Percentiles rank a stretch among this genome's conserved stretches.
Evolutionary conservation across 148 eudicot genomes (phyloP).

Genomic region (Suaeda aralocaspica): DNA sequence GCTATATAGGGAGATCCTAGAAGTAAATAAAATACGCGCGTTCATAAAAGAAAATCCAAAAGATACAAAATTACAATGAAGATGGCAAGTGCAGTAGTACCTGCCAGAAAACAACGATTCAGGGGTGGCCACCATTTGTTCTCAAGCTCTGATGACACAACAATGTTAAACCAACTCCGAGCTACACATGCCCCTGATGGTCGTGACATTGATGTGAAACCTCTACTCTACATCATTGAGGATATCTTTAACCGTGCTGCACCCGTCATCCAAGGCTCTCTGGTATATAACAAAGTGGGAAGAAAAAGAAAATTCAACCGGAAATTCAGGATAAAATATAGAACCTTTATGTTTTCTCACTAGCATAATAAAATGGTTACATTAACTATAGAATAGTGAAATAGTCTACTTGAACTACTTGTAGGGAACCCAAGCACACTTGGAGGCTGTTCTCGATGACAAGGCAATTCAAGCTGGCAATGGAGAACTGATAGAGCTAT

Average conservation of each 20-base stretch:
- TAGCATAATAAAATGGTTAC: too few species aligned
- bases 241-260: constrained; percentile 50
- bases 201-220: constrained; percentile 51
- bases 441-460: constrained; percentile 45
- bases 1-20: neutral
- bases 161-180: constrained; percentile 57
- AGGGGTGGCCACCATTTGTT: constrained; percentile 47
- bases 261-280: constrained; percentile 30
- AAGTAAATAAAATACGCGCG: neutral
- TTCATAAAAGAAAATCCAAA: neutral
- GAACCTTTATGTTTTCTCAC: too few species aligned
- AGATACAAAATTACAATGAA: neutral
- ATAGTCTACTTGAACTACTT: constrained; percentile 9
- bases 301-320: too few species aligned
- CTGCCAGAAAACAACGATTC: constrained; percentile 26
- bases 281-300: constrained; percentile 20
- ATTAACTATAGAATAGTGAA: neutral
- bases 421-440: constrained; percentile 38
- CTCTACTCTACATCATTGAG: constrained; percentile 55
- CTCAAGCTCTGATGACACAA: constrained; percentile 57
- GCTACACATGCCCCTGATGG: constrained; percentile 64
- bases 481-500: constrained; percentile 44
- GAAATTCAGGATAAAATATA: too few species aligned
- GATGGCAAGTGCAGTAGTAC: constrained; percentile 32
- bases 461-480: constrained; percentile 39